Conservation (phyloP, 1,139 yeast genomes). For the Debaryomycetaceae sp. region DNA sequence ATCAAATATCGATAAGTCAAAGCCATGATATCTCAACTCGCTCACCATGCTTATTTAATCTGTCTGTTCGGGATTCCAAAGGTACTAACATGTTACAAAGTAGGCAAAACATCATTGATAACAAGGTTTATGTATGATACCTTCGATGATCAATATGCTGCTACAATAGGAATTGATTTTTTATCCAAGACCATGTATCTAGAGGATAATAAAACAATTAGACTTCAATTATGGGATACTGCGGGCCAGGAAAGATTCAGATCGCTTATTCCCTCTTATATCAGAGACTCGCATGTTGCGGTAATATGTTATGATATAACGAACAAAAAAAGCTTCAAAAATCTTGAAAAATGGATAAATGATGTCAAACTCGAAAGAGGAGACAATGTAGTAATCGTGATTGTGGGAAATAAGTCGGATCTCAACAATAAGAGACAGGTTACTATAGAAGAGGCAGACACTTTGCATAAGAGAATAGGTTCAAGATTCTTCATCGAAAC, state of each 20-base stretch:
- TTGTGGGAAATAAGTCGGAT: slow-evolving; percentile 58
- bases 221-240: slow-evolving; percentile 56
- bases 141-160: slow-evolving; percentile 93
- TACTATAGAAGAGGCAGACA: slow-evolving; percentile 75
- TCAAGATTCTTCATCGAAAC: slow-evolving; percentile 87
- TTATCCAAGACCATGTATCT: slow-evolving; percentile 71
- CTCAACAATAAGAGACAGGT: slow-evolving; percentile 75
- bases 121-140: slow-evolving; percentile 98
- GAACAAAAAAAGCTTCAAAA: slow-evolving; percentile 73
- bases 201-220: slow-evolving; percentile 52
- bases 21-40: too few relatives aligned
- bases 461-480: slow-evolving; percentile 49
- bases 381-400: slow-evolving; percentile 52
- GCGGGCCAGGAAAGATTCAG: slow-evolving; percentile 65
- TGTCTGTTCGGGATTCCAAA: not conserved
- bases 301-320: slow-evolving; percentile 94
- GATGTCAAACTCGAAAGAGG: slow-evolving; percentile 73
- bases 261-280: slow-evolving; percentile 74
- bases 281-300: slow-evolving; percentile 95
- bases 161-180: slow-evolving; percentile 96
- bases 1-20: too few relatives aligned
- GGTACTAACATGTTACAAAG: slow-evolving; percentile 28
- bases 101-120: slow-evolving; percentile 92
- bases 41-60: not conserved
- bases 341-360: slow-evolving; percentile 52